Percentiles rank a stretch among this genome's conserved stretches.
Evolutionary conservation across 768 basidiomycete species (phyloP).

Genomic region (Phaeolepiota aurea): DNA sequence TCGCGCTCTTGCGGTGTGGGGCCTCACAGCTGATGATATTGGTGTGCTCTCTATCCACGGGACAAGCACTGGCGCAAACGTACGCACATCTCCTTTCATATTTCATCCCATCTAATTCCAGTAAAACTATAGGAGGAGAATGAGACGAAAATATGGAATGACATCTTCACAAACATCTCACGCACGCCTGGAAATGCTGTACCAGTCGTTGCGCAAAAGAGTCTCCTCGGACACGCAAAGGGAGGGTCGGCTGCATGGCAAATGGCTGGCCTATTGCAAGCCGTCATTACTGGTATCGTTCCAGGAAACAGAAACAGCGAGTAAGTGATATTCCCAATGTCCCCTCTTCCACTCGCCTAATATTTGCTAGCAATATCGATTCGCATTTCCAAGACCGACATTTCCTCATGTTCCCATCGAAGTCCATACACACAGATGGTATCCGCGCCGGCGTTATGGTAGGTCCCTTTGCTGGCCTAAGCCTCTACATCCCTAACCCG

Average conservation of each 20-base stretch:
- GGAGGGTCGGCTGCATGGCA: conserved; percentile 99
- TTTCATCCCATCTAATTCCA: no score
- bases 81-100: conserved; percentile 20
- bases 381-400: conserved; percentile 83
- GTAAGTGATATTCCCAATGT: conserved; percentile 37
- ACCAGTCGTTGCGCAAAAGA: conserved; percentile 96
- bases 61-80: conserved; percentile 80
- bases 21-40: conserved; percentile 86
- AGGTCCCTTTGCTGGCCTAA: conserved; percentile 11
- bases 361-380: conserved; percentile 73
- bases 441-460: conserved; percentile 86
- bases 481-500: conserved; percentile 5
- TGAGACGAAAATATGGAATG: conserved; percentile 95
- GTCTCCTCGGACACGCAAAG: conserved; percentile 94
- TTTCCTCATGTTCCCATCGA: conserved; percentile 95
- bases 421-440: conserved; percentile 90
- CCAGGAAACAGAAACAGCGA: conserved; percentile 96
- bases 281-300: conserved; percentile 75
- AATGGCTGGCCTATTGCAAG: conserved; percentile 86
- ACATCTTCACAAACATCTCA: conserved; percentile 80
- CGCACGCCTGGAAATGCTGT: conserved; percentile 95
- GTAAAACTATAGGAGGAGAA: conserved; percentile 82
- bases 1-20: conserved; percentile 95
- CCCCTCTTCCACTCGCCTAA: conserved; percentile 1
- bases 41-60: conserved; percentile 87